Evolutionary conservation across 2,329 filamentous ascomycete species (phyloP).

Genomic region (Fusarium miscanthi): DNA sequence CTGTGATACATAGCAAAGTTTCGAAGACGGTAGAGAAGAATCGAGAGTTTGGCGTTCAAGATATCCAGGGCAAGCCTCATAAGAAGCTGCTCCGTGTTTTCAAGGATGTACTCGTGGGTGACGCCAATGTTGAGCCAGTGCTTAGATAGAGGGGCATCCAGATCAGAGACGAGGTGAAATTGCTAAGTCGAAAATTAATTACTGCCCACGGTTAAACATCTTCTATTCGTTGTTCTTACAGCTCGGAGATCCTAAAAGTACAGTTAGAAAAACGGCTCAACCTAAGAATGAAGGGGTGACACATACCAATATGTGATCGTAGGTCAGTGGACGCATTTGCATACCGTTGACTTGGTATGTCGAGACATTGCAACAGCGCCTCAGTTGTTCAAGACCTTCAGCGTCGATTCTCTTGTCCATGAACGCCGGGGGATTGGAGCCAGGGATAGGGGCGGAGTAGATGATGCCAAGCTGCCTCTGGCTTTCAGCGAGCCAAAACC

Average conservation of each 20-base stretch:
- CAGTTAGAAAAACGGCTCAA: neutral
- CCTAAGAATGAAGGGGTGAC: too few species aligned
- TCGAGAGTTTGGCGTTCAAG: neutral
- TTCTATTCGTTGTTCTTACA: neutral
- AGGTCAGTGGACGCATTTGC: neutral
- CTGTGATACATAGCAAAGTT: neutral
- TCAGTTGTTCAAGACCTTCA: neutral
- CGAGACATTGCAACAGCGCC: neutral
- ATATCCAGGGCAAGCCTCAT: neutral
- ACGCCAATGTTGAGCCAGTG: neutral
- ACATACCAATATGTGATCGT: neutral
- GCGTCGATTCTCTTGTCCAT: neutral
- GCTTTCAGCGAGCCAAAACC: neutral
- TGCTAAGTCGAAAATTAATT: neutral
- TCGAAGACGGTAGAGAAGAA: neutral
- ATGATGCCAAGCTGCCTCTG: neutral
- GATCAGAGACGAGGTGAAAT: neutral
- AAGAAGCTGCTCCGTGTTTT: neutral
- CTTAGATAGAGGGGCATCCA: neutral
- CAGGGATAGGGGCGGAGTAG: neutral
- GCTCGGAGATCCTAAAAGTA: neutral
- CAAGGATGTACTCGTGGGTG: neutral
- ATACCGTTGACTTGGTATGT: accelerated
- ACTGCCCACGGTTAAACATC: neutral
- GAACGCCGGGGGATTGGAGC: neutral